Evolutionary conservation across 306 rosid species (phyloP).

Genomic region (Fagus sylvatica): DNA sequence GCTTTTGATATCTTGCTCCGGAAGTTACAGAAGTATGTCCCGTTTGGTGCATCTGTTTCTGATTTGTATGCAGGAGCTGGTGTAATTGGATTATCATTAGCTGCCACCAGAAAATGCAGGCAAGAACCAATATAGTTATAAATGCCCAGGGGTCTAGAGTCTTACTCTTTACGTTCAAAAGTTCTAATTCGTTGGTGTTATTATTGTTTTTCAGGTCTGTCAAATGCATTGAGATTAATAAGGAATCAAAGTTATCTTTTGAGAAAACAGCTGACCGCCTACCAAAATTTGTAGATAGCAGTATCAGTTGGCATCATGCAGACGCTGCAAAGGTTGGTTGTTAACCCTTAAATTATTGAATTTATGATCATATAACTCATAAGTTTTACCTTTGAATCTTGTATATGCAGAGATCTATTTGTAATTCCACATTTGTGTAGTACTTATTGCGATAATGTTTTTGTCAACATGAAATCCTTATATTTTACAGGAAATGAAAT

Average conservation of each 20-base stretch:
- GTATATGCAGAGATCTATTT: background rate
- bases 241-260: conserved; percentile 84
- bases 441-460: background rate
- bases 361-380: conserved; percentile 22
- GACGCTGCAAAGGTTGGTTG: conserved; percentile 71
- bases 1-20: conserved; percentile 85
- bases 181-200: conserved; percentile 16
- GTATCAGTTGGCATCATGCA: conserved; percentile 91
- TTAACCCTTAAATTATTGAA: conserved; percentile 10
- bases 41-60: conserved; percentile 78
- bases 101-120: conserved; percentile 95
- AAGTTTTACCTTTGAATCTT: conserved; percentile 20
- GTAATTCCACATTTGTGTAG: conserved; percentile 2
- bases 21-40: conserved; percentile 87
- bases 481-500: background rate
- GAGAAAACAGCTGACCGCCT: conserved; percentile 87
- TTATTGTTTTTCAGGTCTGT: conserved; percentile 58
- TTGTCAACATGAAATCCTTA: background rate
- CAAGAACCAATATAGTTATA: conserved; percentile 42
- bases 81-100: conserved; percentile 89
- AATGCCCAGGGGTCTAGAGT: conserved; percentile 9
- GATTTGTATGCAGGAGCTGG: conserved; percentile 99
- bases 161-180: conserved; percentile 16
- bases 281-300: conserved; percentile 59
- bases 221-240: conserved; percentile 90